Evolutionary conservation across 495 filamentous ascomycete species (phyloP).

Genomic region (Tuber brumale): DNA sequence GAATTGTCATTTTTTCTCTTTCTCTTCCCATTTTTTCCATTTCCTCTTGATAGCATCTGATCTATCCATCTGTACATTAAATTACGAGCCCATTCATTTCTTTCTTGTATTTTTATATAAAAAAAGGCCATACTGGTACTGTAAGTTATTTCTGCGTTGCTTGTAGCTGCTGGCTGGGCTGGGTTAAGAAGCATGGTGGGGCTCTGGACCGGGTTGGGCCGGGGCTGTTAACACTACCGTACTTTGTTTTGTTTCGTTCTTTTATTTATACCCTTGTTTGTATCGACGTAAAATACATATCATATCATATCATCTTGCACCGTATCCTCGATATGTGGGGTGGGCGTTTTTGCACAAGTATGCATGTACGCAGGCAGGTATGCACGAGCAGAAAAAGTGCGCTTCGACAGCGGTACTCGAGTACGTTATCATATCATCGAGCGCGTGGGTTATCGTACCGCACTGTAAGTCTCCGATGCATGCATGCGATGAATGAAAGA

Average conservation of each 20-base stretch:
- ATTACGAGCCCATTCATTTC: background rate
- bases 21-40: background rate
- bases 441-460: background rate
- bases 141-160: background rate
- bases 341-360: background rate
- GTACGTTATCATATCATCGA: background rate
- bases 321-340: background rate
- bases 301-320: background rate
- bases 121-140: background rate
- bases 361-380: background rate
- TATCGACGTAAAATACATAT: background rate
- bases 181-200: background rate
- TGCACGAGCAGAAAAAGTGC: background rate
- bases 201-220: background rate
- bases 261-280: background rate
- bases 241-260: background rate
- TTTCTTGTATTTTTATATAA: background rate
- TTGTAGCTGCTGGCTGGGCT: background rate
- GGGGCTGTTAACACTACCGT: too few species aligned
- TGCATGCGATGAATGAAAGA: background rate
- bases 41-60: background rate
- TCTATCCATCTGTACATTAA: background rate
- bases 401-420: background rate
- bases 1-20: background rate
- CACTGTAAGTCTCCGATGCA: background rate